Conservation (phyloP, 164 flowering plant genomes). For the Vitis rupestris region DNA sequence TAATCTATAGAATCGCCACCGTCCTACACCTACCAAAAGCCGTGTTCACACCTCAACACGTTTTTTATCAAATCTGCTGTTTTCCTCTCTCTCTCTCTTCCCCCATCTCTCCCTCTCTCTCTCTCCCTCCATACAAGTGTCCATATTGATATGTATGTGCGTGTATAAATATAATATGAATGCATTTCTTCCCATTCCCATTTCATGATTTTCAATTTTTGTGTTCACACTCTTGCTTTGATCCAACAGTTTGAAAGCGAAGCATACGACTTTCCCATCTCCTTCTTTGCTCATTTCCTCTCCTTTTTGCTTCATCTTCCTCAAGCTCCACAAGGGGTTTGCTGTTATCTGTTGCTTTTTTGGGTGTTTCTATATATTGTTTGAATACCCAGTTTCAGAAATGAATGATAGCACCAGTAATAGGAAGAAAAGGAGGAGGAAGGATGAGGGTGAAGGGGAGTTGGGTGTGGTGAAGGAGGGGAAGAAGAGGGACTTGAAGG, state of each 20-base stretch:
- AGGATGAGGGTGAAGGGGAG: not conserved
- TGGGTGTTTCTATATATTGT: too few relatives aligned
- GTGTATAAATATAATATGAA: too few relatives aligned
- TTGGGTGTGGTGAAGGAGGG: not conserved
- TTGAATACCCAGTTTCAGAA: not conserved
- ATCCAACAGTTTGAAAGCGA: not conserved
- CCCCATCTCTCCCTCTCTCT: too few relatives aligned
- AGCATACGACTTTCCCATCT: not conserved
- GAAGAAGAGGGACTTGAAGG: slow-evolving; percentile 31
- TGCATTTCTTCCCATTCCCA: not conserved
- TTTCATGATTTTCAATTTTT: not conserved
- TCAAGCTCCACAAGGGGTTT: too few relatives aligned
- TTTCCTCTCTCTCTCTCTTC: too few relatives aligned
- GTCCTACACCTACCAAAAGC: slow-evolving; percentile 16
- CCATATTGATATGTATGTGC: too few relatives aligned
- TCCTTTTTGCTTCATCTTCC: slow-evolving; percentile 5
- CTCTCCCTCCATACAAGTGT: too few relatives aligned
- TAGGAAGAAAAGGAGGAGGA: not conserved
- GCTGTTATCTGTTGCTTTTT: too few relatives aligned
- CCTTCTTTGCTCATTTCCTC: not conserved
- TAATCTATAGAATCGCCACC: slow-evolving; percentile 18
- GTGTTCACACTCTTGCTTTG: slow-evolving; percentile 7
- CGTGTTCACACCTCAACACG: slow-evolving; percentile 21
- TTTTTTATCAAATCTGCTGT: too few relatives aligned
- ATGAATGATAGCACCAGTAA: not conserved